These are phyloP conservation scores for Phaeomoniella chlamydospora DNA, from an alignment of 2,329 filamentous ascomycete species.

Conservation along the genomic window DNA sequence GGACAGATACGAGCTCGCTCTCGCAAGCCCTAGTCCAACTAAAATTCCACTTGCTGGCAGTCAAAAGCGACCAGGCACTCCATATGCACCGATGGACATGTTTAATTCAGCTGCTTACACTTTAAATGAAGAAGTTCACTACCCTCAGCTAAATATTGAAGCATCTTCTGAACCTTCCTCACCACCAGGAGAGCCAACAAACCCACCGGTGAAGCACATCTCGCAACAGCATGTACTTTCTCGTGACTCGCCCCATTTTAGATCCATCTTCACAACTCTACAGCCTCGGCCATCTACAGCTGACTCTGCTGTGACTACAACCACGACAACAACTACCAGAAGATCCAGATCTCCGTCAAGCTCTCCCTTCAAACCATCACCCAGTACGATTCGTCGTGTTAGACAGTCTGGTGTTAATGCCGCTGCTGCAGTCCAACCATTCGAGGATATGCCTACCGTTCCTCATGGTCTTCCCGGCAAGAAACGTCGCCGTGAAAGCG, in stretches of 20 bases:
- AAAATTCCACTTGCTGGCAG: slow-evolving; percentile 16
- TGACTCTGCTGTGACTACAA: background rate
- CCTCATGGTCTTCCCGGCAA: slow-evolving; percentile 15
- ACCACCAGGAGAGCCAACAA: too few species aligned
- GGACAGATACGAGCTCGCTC: slow-evolving; percentile 19
- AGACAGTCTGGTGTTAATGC: slow-evolving; percentile 16
- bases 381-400: slow-evolving; percentile 25
- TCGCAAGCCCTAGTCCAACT: slow-evolving; percentile 25
- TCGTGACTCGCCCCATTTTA: slow-evolving; percentile 12
- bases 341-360: slow-evolving; percentile 32
- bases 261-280: slow-evolving; percentile 14
- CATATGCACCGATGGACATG: slow-evolving; percentile 1
- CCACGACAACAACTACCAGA: slow-evolving; percentile 6
- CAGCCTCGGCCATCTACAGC: slow-evolving; percentile 7
- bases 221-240: background rate
- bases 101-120: slow-evolving; percentile 10
- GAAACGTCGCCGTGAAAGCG: slow-evolving; percentile 14
- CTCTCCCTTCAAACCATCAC: slow-evolving; percentile 5
- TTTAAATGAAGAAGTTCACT: slow-evolving; percentile 14
- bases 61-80: slow-evolving; percentile 1
- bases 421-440: slow-evolving; percentile 8
- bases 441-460: slow-evolving; percentile 12
- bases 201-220: background rate
- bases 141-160: slow-evolving; percentile 19
- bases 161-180: slow-evolving; percentile 6